Evolutionary conservation across 106 monocot species (phyloP), one percentile per base, ranked within the genome.

Genomic region (Dendrobium officinale): DNA sequence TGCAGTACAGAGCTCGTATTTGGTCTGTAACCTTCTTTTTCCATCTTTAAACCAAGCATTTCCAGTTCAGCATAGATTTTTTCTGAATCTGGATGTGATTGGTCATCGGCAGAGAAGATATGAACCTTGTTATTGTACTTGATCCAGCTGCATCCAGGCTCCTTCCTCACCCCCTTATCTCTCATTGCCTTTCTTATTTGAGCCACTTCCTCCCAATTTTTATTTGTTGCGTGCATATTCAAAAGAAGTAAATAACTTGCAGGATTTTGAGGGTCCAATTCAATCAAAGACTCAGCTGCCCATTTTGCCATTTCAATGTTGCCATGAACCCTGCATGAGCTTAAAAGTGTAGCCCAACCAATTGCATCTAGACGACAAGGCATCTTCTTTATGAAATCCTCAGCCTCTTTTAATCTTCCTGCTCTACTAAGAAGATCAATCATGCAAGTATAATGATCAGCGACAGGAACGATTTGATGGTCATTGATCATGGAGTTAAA

Each of bases 61-160:
- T 86, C 86, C 10, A 93, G 80, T n/a, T 91, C 83, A 59, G 79
- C 86, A 78, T 89, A 91, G 55, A 93, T 93, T 72, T 81, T 81
- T 72, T 85, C 85, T 55, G 91, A 84, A 67, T 85, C 73, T 5
- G 87, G 87, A 55, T 87, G 87, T 15, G 91, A 89, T 33, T 83
- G 87, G 33, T 93, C 93, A 83, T 93, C 93, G 16, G 93, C 91
- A 31, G 89, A 87, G 54, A 93, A 93, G 29, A 93, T 85, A 75
- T 93, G 91, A 67, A 89, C 80, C 74, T 85, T 85, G 70, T 92
- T 89, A 64, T 91, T 91, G 56, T 91, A 88, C 56, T 89, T 91
- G 72, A 96, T 96, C 95, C 93, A 91, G 82, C 95, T 95, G 67
- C 84, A 93, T 42, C 91, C 95, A 51, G 91, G 93, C 70, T 96